Percentiles rank a stretch among this genome's conserved stretches.
Evolutionary conservation across 1,284 basidiomycete genomes (phyloP).

Genomic region (Trametes pubescens): DNA sequence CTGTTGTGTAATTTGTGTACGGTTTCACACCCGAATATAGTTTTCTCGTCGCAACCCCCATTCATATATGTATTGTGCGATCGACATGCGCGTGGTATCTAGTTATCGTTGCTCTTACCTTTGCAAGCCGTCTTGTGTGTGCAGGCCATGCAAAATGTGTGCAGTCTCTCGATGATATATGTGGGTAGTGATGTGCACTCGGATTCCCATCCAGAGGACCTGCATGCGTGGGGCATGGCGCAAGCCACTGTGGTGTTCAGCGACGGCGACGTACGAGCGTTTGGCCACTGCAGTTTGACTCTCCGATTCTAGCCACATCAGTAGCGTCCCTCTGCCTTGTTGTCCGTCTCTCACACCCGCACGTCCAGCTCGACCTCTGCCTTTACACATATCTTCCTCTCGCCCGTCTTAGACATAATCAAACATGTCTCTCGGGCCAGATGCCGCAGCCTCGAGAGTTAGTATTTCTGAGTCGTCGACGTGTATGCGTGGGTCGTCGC

Average conservation of each 20-base stretch:
- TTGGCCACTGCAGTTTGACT: conserved; percentile 62
- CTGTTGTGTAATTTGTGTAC: no score
- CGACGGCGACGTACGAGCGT: conserved; percentile 26
- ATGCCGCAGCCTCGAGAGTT: conserved; percentile 50
- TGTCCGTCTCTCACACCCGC: conserved; percentile 30
- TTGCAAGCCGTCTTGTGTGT: no score
- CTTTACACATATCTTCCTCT: conserved; percentile 1
- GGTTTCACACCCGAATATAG: no score
- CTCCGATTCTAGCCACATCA: conserved; percentile 55
- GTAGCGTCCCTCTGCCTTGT: conserved; percentile 40
- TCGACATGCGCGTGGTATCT: no score
- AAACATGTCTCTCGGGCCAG: conserved; percentile 49
- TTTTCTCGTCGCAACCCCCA: no score
- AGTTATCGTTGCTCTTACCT: no score
- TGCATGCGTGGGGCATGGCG: conserved; percentile 3
- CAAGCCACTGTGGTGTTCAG: conserved; percentile 11
- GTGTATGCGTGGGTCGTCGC: conserved; percentile 31
- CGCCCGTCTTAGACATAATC: conserved; percentile 17
- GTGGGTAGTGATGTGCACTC: neutral
- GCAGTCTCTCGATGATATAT: no score
- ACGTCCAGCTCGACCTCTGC: conserved; percentile 28
- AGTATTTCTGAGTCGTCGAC: conserved; percentile 38
- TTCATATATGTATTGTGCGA: no score
- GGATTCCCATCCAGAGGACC: neutral
- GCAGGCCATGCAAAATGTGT: no score